These are phyloP conservation scores for Venturia oleaginea DNA, from an alignment of 2,329 filamentous ascomycete genomes.

Conservation along the genomic window DNA sequence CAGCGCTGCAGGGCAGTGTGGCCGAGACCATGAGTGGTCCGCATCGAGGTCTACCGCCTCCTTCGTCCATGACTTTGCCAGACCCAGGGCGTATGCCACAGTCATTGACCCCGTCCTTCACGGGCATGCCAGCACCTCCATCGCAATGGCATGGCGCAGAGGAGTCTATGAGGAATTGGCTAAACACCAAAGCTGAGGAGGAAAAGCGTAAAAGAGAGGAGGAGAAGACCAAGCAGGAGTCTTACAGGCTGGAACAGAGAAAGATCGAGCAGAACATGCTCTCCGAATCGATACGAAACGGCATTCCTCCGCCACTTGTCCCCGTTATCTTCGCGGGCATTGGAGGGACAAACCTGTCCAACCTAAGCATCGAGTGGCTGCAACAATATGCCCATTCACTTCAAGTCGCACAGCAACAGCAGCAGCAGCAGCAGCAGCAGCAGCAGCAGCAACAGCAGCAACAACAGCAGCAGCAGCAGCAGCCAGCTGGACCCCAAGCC, in stretches of 20 bases:
- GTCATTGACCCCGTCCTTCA: slow-evolving; percentile 22
- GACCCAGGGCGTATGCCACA: slow-evolving; percentile 34
- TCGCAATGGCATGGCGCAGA: slow-evolving; percentile 41
- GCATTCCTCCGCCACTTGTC: slow-evolving; percentile 42
- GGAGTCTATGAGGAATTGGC: slow-evolving; percentile 44
- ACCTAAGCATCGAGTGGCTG: slow-evolving; percentile 40
- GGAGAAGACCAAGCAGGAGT: slow-evolving; percentile 44
- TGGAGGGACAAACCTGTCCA: slow-evolving; percentile 38
- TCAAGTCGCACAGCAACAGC: slow-evolving; percentile 34
- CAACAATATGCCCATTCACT: slow-evolving; percentile 41
- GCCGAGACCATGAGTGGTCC: slow-evolving; percentile 37
- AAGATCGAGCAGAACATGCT: slow-evolving; percentile 45
- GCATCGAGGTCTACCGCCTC: slow-evolving; percentile 45
- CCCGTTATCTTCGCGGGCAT: slow-evolving; percentile 47
- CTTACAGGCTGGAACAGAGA: slow-evolving; percentile 40
- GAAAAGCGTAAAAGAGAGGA: slow-evolving; percentile 46
- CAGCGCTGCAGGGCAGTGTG: slow-evolving; percentile 7
- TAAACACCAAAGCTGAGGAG: slow-evolving; percentile 42
- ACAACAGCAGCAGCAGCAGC: slow-evolving; percentile 23
- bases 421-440: slow-evolving; percentile 30
- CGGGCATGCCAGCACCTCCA: slow-evolving; percentile 36
- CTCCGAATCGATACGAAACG: slow-evolving; percentile 42
- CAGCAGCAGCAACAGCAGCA: slow-evolving; percentile 28
- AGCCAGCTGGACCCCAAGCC: background rate
- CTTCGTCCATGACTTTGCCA: slow-evolving; percentile 43